A percentile compares a stretch with the other conserved stretches of the same genome.
Evolutionary conservation across 1,284 basidiomycete genomes (phyloP).

Genomic region (Peniophora sp.): DNA sequence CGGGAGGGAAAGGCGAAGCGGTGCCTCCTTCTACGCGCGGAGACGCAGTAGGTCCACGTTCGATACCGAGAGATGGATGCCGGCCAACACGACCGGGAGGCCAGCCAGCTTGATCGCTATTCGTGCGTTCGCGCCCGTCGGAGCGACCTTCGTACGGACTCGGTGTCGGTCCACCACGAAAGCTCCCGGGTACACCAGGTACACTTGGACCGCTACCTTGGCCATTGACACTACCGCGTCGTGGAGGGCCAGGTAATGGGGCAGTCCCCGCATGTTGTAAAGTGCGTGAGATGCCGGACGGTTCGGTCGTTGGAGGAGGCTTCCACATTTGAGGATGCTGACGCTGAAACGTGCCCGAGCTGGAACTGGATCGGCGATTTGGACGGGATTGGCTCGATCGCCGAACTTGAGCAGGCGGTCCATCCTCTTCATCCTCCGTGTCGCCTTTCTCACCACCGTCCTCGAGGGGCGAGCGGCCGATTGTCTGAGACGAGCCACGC

Average conservation of each 20-base stretch:
- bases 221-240: conserved; percentile 9
- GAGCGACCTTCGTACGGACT: not conserved
- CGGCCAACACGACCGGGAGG: not conserved
- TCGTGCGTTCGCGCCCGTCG: not conserved
- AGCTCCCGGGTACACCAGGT: not conserved
- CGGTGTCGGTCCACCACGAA: not conserved
- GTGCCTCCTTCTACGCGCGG: not conserved
- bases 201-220: conserved; percentile 4
- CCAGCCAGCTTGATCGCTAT: too few species aligned
- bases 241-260: conserved; percentile 5
- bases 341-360: conserved; percentile 4
- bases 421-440: conserved; percentile 4
- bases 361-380: conserved; percentile 11
- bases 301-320: conserved; percentile 5
- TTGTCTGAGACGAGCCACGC: conserved; percentile 2
- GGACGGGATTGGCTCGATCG: not conserved
- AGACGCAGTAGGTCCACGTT: not conserved
- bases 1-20: not conserved
- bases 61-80: not conserved
- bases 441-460: not conserved
- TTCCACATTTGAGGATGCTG: conserved; percentile 5
- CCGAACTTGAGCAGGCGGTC: not conserved
- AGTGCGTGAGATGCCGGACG: conserved; percentile 14
- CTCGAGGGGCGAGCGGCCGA: not conserved
- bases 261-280: conserved; percentile 8